Evolutionary conservation across 495 filamentous ascomycete genomes (phyloP).

Genomic region (Trichoderma asperelloides): DNA sequence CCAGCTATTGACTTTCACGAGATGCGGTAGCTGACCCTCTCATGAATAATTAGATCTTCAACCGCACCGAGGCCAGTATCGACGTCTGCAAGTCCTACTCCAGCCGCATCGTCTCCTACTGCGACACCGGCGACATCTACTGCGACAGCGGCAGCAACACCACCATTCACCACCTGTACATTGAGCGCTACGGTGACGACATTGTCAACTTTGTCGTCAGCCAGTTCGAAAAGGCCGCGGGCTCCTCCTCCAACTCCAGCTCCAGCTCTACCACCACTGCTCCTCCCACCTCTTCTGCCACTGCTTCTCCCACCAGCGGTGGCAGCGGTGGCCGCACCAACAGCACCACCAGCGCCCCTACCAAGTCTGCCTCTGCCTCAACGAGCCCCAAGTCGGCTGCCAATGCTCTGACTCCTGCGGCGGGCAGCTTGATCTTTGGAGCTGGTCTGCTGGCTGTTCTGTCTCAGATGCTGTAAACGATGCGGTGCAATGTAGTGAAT

Average conservation of each 20-base stretch:
- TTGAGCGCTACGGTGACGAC: slow-evolving; percentile 16
- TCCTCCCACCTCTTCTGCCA: neutral
- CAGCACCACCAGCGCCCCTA: neutral
- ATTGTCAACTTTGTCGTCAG: slow-evolving; percentile 17
- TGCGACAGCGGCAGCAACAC: slow-evolving; percentile 17
- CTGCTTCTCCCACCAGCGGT: neutral
- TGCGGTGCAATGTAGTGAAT: neutral
- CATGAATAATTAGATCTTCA: slow-evolving; percentile 15
- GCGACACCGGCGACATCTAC: slow-evolving; percentile 21
- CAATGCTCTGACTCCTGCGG: neutral
- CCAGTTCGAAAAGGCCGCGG: slow-evolving; percentile 12
- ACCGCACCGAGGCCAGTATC: slow-evolving; percentile 10
- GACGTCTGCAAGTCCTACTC: slow-evolving; percentile 15
- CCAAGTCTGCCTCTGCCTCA: neutral
- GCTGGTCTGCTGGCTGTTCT: neutral
- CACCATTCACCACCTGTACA: slow-evolving; percentile 17
- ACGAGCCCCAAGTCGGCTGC: neutral
- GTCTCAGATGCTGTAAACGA: slow-evolving; percentile 5
- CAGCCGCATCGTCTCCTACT: slow-evolving; percentile 16
- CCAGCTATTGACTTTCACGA: neutral
- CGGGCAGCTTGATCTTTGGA: neutral
- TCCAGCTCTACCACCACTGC: neutral
- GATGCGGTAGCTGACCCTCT: neutral
- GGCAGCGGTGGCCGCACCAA: neutral
- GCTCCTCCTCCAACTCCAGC: neutral